These are phyloP conservation scores for Saturnispora serradocipensis DNA, from an alignment of 805 yeast genomes.

Conservation along the genomic window DNA sequence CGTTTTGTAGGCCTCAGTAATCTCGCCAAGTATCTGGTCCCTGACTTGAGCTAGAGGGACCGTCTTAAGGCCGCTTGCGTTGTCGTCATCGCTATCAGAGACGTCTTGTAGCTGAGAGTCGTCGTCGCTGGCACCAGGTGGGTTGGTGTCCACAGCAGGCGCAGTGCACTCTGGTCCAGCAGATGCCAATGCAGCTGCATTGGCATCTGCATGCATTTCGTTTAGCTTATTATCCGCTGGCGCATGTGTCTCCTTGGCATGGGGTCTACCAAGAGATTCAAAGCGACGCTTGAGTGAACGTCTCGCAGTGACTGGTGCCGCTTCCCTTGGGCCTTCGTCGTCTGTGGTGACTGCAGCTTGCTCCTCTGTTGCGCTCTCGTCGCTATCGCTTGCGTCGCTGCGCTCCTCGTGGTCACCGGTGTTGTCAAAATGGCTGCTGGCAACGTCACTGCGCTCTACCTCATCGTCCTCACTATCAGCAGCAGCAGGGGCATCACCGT, in stretches of 20 bases:
- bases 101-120: constrained; percentile 9
- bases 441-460: background rate
- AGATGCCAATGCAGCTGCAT: background rate
- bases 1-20: constrained; percentile 21
- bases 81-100: constrained; percentile 3
- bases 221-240: background rate
- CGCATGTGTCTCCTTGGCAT: background rate
- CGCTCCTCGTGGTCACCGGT: background rate
- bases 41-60: constrained; percentile 20
- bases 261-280: background rate
- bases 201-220: background rate
- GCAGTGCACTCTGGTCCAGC: background rate
- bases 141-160: background rate
- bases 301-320: background rate
- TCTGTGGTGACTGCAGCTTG: background rate
- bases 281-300: background rate
- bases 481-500: constrained; percentile 3
- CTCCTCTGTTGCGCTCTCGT: background rate
- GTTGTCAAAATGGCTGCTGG: background rate
- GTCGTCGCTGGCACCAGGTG: background rate
- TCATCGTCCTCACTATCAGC: constrained; percentile 4
- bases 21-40: constrained; percentile 19
- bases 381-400: background rate
- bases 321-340: background rate
- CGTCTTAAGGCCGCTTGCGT: constrained; percentile 14